Evolutionary conservation across 164 flowering plant species (phyloP), one percentile per base, ranked within the genome.

Genomic region (Tetrastigma voinierianum): DNA sequence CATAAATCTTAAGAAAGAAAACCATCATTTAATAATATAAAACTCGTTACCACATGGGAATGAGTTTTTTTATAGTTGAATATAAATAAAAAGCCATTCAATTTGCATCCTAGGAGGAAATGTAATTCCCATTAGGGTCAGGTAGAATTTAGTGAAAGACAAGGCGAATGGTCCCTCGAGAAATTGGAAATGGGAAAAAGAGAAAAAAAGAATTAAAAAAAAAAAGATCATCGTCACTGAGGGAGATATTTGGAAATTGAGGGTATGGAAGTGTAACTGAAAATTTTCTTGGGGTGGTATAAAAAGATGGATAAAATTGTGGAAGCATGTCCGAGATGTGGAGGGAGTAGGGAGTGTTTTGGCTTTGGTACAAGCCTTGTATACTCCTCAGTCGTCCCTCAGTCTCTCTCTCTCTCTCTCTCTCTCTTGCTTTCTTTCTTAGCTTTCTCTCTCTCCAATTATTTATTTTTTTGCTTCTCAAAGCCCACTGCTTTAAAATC

Each of bases 391-490:
- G 57, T 62, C 67, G 61, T 68, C 67, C 68, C 59, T 61, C n/a
- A n/a, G n/a, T 65, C 66, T 32, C 6, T 32, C 40, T 32, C 40
- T 32, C 6, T 54, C 67, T 64, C 67, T 77, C 75, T 67, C 72
- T 47, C 74, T n/a, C n/a, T n/a, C 67, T 66, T 68, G 68, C 68
- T 63, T 61, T 65, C 66, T 32, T 32, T 32, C 40, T 32, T 32
- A 0, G 40, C 40, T 32, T 32, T 54, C 67, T 64, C 67, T 77
- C 75, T 67, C 72, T 47, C 74, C 78, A 72, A 70, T 76, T 65
- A 70, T 67, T 60, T 59, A 59, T 48, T 57, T 16, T 16, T 9
- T 58, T 49, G 59, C 67, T 68, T 68, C 64, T 53, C 62, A 59
- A 66, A 76, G 58, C 53, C 61, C 70, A 52, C 23, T 46, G 54